Conservation (phyloP, 352 stramenopile genomes). For the Phytophthora sp. region DNA sequence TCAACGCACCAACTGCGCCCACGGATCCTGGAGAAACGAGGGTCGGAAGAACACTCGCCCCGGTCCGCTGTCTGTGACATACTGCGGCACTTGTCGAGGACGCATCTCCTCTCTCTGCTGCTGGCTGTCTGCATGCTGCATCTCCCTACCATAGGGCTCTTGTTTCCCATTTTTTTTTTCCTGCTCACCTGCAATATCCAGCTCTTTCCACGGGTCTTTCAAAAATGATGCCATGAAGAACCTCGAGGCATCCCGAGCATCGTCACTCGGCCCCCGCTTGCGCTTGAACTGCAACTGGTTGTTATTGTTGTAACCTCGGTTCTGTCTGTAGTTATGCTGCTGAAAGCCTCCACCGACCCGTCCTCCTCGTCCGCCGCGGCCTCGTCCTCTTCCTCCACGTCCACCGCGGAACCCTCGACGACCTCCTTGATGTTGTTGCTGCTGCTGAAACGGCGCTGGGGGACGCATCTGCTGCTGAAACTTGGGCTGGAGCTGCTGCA, state of each 20-base stretch:
- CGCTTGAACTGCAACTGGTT: constrained; percentile 45
- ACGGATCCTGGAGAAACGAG: constrained; percentile 73
- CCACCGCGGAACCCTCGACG: constrained; percentile 26
- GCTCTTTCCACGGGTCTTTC: constrained; percentile 64
- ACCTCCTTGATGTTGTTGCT: constrained; percentile 21
- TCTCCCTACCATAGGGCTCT: not conserved
- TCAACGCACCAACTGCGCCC: constrained; percentile 29
- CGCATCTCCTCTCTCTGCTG: constrained; percentile 27
- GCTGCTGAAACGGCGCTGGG: constrained; percentile 15
- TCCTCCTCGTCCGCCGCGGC: constrained; percentile 18
- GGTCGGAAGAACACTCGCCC: constrained; percentile 75
- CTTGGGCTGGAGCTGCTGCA: constrained; percentile 52
- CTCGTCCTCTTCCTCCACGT: constrained; percentile 27
- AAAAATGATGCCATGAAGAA: constrained; percentile 77
- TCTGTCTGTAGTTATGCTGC: constrained; percentile 30
- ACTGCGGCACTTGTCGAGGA: constrained; percentile 22
- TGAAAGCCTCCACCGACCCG: constrained; percentile 33
- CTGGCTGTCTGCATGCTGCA: constrained; percentile 1
- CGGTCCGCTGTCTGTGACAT: constrained; percentile 17
- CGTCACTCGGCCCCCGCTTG: constrained; percentile 51
- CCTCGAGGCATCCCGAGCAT: constrained; percentile 45
- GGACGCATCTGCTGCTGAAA: constrained; percentile 35
- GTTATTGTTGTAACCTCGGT: constrained; percentile 13
- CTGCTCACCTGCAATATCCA: constrained; percentile 23
- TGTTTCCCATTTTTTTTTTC: no score